Base-by-base conservation (phyloP, 2,329 filamentous ascomycete species). In the Dactylellina cionopaga region DNA sequence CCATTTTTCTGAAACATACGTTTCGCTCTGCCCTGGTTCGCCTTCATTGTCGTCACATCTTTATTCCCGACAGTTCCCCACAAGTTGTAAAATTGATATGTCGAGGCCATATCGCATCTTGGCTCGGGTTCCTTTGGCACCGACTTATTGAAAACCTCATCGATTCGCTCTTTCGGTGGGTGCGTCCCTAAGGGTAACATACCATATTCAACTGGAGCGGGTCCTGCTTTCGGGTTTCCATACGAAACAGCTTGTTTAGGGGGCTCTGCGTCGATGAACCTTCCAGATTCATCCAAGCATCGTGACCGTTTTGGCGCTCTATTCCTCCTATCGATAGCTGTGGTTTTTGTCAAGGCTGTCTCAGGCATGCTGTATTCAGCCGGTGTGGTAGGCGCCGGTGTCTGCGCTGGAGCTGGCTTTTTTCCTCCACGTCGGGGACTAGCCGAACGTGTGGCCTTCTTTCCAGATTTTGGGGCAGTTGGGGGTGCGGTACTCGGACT, bases 71-170 rank as follows among this genome's bases (percentile, higher is more conserved):
- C 66, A 5, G 66, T 71, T 6, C 66, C 66, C 66, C 66, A 71
- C 15, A 71, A 37, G 37, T 71, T 71, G 19, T 37, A 51, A 27
- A 63, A 71, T 10, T 52, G 47, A 37, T 44, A 43, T 9, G 58
- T 39, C 27, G 66, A 71, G 13, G 59, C 43, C 25, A 64, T 49
- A 19, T 71, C 66, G 31, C 66, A 62, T 43, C 58, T 58, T 9
- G 66, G 41, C 44, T 71, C 66, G 22, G 66, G 66, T 43, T 71
- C 66, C 51, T 41, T 64, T 6, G 66, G 66, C 43, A 64, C 58
- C 39, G 56, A 49, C 39, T 60, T 73, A 37, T 73, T 66, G 41
- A 73, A 73, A 4, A 73, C 68, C 39, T 73, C 68, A 15, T 65
- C 68, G 46, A 73, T 33, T 41, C 68, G 27, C 46, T 73, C 68